A percentile compares a stretch with the other conserved stretches of the same genome.
Evolutionary conservation across 208 protist genomes (phyloP).

Genomic region (Novymonas esmeraldas): DNA sequence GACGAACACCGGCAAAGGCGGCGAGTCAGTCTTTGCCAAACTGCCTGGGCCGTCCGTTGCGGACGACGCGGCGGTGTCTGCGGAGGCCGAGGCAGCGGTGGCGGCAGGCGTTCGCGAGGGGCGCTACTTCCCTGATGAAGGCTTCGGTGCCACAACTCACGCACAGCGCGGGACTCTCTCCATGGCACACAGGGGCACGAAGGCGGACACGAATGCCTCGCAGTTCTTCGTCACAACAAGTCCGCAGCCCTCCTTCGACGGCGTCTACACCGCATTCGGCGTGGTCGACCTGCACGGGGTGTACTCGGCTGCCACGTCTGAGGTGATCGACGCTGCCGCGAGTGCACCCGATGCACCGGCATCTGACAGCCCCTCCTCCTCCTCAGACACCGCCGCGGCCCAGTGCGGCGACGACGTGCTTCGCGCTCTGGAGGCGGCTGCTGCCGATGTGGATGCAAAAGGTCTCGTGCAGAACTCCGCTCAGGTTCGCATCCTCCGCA

Average conservation of each 20-base stretch:
- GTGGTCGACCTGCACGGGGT: conserved; percentile 62
- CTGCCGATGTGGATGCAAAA: conserved; percentile 49
- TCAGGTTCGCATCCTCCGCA: conserved; percentile 43
- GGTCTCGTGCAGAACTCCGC: conserved; percentile 50
- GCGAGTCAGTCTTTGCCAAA: conserved; percentile 91
- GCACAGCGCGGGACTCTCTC: conserved; percentile 87
- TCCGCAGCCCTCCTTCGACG: conserved; percentile 69
- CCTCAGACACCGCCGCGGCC: conserved; percentile 10
- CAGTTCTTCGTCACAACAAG: conserved; percentile 89
- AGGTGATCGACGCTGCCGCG: conserved; percentile 7
- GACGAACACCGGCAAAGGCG: conserved; percentile 94
- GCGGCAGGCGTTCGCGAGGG: conserved; percentile 16
- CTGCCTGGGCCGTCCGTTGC: not conserved
- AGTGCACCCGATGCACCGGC: not conserved
- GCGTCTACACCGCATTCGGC: conserved; percentile 96
- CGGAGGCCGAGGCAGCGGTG: not conserved
- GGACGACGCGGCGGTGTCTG: not conserved
- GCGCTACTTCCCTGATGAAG: conserved; percentile 84
- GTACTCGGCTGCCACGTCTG: conserved; percentile 14
- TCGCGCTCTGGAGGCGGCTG: conserved; percentile 46
- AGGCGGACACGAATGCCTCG: conserved; percentile 88
- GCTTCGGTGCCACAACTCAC: conserved; percentile 92
- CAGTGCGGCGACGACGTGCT: conserved; percentile 58
- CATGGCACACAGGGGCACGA: conserved; percentile 95
- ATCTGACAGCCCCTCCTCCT: no score